These are phyloP conservation scores for Mixia osmundae DNA, from an alignment of 1,284 basidiomycete species.

Conservation along the genomic window DNA sequence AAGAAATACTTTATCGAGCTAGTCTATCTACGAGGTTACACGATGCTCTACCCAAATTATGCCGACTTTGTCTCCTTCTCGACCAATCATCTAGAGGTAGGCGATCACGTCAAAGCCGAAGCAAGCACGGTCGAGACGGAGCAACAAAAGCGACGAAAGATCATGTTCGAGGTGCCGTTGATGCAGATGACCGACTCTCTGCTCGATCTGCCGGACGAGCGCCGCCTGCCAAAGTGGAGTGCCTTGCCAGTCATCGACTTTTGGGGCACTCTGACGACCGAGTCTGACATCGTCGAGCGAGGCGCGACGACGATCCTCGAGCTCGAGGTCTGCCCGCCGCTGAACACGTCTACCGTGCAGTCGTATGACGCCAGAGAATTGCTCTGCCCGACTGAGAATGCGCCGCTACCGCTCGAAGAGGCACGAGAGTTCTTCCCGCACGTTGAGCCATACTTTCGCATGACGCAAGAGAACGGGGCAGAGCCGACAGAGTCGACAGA, in stretches of 20 bases:
- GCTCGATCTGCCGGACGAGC: constrained; percentile 32
- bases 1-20: constrained; percentile 69
- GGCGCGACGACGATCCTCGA: constrained; percentile 19
- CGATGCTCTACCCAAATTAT: constrained; percentile 68
- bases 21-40: constrained; percentile 47
- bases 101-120: constrained; percentile 38
- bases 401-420: too few species aligned
- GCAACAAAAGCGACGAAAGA: constrained; percentile 31
- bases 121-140: constrained; percentile 4
- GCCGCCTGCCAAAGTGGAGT: constrained; percentile 31
- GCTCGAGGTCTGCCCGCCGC: constrained; percentile 15
- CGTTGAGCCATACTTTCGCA: too few species aligned
- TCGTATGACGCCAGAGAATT: background rate
- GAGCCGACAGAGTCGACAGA: too few species aligned
- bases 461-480: too few species aligned
- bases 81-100: constrained; percentile 59
- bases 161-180: constrained; percentile 40
- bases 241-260: constrained; percentile 42
- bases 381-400: too few species aligned
- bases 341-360: background rate
- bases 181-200: constrained; percentile 27
- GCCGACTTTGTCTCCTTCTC: constrained; percentile 42
- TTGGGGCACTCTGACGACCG: constrained; percentile 32
- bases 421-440: too few species aligned
- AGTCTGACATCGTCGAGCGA: constrained; percentile 26